Percentiles rank a stretch among this genome's conserved stretches.
Conservation (phyloP, 768 basidiomycete genomes). For the Collybia mongolica region DNA sequence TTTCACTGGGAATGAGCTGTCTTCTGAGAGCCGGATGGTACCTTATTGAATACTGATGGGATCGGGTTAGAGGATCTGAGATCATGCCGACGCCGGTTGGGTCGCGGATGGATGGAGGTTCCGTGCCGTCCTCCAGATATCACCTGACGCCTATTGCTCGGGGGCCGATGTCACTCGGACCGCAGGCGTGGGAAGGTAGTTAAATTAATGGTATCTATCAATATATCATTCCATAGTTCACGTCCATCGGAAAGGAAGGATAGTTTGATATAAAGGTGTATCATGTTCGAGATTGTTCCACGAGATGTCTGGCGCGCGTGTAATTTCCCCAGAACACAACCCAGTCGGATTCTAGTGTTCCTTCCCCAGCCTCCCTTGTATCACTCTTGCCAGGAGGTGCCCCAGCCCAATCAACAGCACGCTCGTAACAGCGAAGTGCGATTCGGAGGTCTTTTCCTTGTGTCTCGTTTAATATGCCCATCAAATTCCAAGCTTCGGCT, state of each 20-base stretch:
- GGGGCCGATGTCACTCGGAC: no score
- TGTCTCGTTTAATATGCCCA: constrained; percentile 63
- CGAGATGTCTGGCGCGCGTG: constrained; percentile 39
- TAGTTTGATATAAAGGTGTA: neutral
- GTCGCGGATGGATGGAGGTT: no score
- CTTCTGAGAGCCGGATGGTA: no score
- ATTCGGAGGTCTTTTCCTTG: constrained; percentile 30
- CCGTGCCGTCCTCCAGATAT: no score
- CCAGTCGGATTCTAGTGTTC: constrained; percentile 61
- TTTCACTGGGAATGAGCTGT: no score
- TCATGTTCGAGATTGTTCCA: constrained; percentile 1
- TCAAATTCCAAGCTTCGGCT: constrained; percentile 73
- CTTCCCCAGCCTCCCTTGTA: constrained; percentile 44
- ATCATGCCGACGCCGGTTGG: no score
- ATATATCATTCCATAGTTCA: no score
- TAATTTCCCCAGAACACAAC: constrained; percentile 60
- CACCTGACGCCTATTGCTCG: no score
- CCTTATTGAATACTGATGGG: no score
- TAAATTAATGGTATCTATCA: no score
- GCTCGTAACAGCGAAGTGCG: constrained; percentile 65
- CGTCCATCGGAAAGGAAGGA: neutral
- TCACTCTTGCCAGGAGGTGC: constrained; percentile 32
- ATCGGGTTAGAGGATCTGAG: no score
- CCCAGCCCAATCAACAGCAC: constrained; percentile 70
- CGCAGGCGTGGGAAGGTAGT: no score